Conservation (phyloP, 139 green algal species). For the Pleodorina starrii region DNA sequence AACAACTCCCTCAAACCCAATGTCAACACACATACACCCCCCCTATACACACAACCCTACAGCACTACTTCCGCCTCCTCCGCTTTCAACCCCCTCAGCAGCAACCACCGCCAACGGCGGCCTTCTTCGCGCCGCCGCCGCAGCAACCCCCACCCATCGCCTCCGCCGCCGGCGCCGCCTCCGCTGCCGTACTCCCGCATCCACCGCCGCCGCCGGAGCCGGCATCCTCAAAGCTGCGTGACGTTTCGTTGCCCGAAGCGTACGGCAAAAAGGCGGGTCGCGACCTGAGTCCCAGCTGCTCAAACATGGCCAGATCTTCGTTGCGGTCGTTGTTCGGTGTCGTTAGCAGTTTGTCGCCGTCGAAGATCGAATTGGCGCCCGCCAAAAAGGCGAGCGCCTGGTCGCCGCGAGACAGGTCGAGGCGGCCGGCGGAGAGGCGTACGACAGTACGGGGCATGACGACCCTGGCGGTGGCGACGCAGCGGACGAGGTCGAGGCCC, state of each 20-base stretch:
- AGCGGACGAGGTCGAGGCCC: slow-evolving; percentile 91
- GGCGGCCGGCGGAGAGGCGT: slow-evolving; percentile 87
- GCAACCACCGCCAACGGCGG: not conserved
- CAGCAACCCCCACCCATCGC: slow-evolving; percentile 14
- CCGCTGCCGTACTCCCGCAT: not conserved
- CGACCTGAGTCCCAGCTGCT: slow-evolving; percentile 81
- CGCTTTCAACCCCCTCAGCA: not conserved
- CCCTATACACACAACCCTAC: not conserved
- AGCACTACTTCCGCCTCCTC: not conserved
- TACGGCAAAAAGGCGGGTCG: slow-evolving; percentile 91
- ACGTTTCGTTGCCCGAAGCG: slow-evolving; percentile 70
- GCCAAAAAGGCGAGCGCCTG: slow-evolving; percentile 98
- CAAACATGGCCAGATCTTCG: slow-evolving; percentile 86
- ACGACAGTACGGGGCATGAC: slow-evolving; percentile 96
- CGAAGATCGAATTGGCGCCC: slow-evolving; percentile 98
- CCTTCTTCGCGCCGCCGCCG: slow-evolving; percentile 22
- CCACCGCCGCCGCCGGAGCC: slow-evolving; percentile 22
- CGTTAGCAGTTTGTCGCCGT: slow-evolving; percentile 98
- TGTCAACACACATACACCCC: no score
- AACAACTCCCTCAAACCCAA: no score
- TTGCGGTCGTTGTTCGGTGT: slow-evolving; percentile 96
- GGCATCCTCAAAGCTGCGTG: slow-evolving; percentile 48
- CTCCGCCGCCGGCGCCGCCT: slow-evolving; percentile 3
- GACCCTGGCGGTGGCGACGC: slow-evolving; percentile 95
- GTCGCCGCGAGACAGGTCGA: slow-evolving; percentile 51